Percentiles rank a stretch among this genome's conserved stretches.
phyloP scores from a whole-genome alignment of 139 green algal species.

The Volvox africanus region DNA sequence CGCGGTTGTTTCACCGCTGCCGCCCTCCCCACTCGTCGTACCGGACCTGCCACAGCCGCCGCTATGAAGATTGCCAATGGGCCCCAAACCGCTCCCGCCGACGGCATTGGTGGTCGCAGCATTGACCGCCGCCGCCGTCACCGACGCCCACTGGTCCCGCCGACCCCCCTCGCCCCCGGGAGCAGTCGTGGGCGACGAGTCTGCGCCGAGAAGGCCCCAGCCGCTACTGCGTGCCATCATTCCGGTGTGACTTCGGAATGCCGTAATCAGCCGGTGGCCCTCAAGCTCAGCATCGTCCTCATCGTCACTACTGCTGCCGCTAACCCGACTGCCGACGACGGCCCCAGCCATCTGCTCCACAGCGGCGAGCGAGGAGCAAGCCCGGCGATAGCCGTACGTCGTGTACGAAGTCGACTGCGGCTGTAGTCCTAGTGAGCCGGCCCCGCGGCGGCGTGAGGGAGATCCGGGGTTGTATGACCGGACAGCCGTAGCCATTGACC shows the following conservation, averaged over 20 bases:
- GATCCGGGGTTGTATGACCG: not conserved
- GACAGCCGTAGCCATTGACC: not conserved
- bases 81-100: not conserved
- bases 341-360: not conserved
- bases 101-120: not conserved
- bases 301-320: not conserved
- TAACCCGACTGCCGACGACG: not conserved
- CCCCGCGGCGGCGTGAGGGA: not conserved
- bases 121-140: not conserved
- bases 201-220: slow-evolving; percentile 16
- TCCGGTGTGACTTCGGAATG: slow-evolving; percentile 8
- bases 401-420: slow-evolving; percentile 10
- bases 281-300: slow-evolving; percentile 29
- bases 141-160: slow-evolving; percentile 6
- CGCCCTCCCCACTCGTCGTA: not conserved
- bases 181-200: slow-evolving; percentile 35
- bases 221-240: slow-evolving; percentile 17
- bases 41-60: not conserved
- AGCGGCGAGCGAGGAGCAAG: slow-evolving; percentile 27
- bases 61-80: not conserved
- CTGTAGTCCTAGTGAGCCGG: not conserved
- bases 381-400: slow-evolving; percentile 47
- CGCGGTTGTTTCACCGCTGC: not conserved
- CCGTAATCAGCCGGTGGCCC: slow-evolving; percentile 14
- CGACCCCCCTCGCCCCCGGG: slow-evolving; percentile 1